Base-by-base conservation (phyloP, 257 asterid species). In the Dorcoceras hygrometricum region DNA sequence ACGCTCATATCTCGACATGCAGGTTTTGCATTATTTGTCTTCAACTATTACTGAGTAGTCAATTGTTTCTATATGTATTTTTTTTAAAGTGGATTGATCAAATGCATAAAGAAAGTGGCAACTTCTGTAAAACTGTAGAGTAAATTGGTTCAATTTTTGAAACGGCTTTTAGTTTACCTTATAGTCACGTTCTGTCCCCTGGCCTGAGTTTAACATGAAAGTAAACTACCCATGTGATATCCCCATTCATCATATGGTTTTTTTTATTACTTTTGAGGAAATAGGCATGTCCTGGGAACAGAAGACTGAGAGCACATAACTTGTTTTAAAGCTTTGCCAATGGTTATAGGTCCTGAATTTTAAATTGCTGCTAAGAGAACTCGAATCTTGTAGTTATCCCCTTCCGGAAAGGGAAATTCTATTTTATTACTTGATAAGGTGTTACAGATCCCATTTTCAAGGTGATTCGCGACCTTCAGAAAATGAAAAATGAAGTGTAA, bases 1-100 rank as follows among this genome's bases (percentile, higher is more conserved):
- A 93, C 80, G 84, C 84, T 63, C 95, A 93, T 86, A 71, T 78
- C 76, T 81, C 87, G 28, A 11, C 67, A 29, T 83, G 95, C 96
- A 93, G 97, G 97, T 89, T 76, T 53, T 27, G 34, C 63, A 65
- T 51, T 39, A 16, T 34, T 62, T 71, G 29, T 23, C 19, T 20
- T n/a, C 56, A 48, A 29, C 55, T 18, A 24, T 24, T 23, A 16
- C 16, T 59, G 19, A 5, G 46, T 29, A 53, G 6, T 55, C 59
- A 43, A 57, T 19, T 31, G 56, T 54, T n/a, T 53, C 25, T 62
- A 24, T 51, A 20, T 60, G 57, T 54, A 34, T 16, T 63, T 55
- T 73, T 65, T 60, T 31, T 19, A 26, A 69, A 39, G 50, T 19
- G 59, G 39, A 29, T 60, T 46, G 29, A 39, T 60, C 59, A 11